phyloP scores from a whole-genome alignment of 331 rosid species.

The Rhamnella rubrinervis region DNA sequence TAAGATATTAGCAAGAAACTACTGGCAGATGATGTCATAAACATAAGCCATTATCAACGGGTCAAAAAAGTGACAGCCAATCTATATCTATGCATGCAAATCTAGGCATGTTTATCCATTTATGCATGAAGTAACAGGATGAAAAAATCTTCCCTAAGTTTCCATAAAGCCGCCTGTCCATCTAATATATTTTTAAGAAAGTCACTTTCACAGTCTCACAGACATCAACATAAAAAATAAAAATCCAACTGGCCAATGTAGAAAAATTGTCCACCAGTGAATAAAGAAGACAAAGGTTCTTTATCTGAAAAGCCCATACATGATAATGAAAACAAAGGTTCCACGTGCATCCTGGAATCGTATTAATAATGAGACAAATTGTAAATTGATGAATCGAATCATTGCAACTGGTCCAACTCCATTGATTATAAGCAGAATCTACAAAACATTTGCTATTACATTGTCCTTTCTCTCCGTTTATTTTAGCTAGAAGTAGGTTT shows the following conservation, averaged over 20 bases:
- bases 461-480: not conserved
- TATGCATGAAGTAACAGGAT: not conserved
- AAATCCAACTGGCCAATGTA: no score
- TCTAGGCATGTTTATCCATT: not conserved
- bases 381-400: not conserved
- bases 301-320: no score
- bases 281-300: no score
- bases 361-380: not conserved
- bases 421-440: constrained; percentile 1
- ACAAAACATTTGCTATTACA: not conserved
- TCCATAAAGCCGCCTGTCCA: not conserved
- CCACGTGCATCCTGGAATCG: not conserved
- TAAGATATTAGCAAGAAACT: constrained; percentile 4
- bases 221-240: not conserved
- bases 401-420: not conserved
- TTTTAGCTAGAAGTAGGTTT: constrained; percentile 2
- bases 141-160: not conserved
- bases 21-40: constrained; percentile 3
- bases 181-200: no score
- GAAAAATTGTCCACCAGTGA: no score
- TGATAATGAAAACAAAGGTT: no score
- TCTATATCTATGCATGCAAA: not conserved
- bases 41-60: constrained; percentile 2
- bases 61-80: not conserved
- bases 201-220: not conserved